These are phyloP conservation scores for Annulohypoxylon bovei DNA, from an alignment of 495 filamentous ascomycete genomes.

Conservation along the genomic window DNA sequence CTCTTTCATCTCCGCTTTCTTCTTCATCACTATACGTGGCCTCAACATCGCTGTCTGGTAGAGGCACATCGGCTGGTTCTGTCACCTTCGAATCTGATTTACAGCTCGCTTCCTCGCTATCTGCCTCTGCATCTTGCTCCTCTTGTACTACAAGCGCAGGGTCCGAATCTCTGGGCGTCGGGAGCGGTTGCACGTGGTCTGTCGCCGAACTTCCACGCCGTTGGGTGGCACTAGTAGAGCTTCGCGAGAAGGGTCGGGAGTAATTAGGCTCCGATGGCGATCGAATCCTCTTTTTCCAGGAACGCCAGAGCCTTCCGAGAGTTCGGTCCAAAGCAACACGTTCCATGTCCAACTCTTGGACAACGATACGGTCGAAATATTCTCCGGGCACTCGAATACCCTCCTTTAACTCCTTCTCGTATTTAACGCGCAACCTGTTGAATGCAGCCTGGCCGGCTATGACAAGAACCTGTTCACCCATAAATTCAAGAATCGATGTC, in stretches of 20 bases:
- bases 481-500: conserved; percentile 91
- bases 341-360: conserved; percentile 93
- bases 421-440: conserved; percentile 67
- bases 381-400: conserved; percentile 51
- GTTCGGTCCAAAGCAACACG: conserved; percentile 89
- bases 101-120: conserved; percentile 29
- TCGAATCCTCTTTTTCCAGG: conserved; percentile 88
- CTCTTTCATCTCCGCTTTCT: conserved; percentile 60
- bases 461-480: conserved; percentile 89
- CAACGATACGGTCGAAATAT: conserved; percentile 70
- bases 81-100: conserved; percentile 56
- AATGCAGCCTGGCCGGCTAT: conserved; percentile 91
- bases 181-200: conserved; percentile 16
- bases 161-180: conserved; percentile 27
- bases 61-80: conserved; percentile 67
- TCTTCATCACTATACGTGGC: conserved; percentile 68
- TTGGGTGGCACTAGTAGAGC: conserved; percentile 47
- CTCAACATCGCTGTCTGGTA: conserved; percentile 72
- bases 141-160: conserved; percentile 19
- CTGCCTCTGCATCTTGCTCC: conserved; percentile 12
- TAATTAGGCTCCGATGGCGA: conserved; percentile 54
- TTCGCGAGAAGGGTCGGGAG: conserved; percentile 53
- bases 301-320: conserved; percentile 89
- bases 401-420: conserved; percentile 62
- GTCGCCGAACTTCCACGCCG: conserved; percentile 52